Percentiles rank a stretch among this genome's conserved stretches.
phyloP scores from a whole-genome alignment of 768 basidiomycete genomes.

The Mycena vulgaris region DNA sequence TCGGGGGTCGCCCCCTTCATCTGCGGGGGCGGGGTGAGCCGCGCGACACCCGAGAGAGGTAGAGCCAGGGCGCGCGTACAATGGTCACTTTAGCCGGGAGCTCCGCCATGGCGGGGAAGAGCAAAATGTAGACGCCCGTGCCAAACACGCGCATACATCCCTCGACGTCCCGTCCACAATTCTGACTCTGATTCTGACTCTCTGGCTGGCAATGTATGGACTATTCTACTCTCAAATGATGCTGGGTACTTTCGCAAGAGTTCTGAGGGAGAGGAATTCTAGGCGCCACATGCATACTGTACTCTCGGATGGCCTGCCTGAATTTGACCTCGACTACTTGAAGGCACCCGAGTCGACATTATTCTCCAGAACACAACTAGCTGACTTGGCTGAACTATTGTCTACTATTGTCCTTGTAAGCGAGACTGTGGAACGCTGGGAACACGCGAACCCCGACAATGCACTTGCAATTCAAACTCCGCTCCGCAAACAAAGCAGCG shows the following conservation, averaged over 20 bases:
- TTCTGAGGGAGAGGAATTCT: too few relatives aligned
- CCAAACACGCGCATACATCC: constrained; percentile 1
- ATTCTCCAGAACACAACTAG: too few relatives aligned
- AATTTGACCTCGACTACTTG: too few relatives aligned
- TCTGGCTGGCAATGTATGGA: background rate
- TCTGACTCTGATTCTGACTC: background rate
- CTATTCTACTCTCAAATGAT: constrained; percentile 16
- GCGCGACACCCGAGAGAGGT: background rate
- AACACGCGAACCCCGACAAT: constrained; percentile 13
- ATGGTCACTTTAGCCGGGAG: constrained; percentile 15
- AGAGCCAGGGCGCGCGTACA: background rate
- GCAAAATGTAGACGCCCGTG: background rate
- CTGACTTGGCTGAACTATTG: too few relatives aligned
- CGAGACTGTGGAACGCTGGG: background rate
- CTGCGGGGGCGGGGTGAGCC: constrained; percentile 56
- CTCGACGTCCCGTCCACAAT: background rate
- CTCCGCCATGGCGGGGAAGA: background rate
- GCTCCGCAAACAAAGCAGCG: constrained; percentile 25
- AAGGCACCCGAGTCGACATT: too few relatives aligned
- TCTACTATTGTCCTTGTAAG: too few relatives aligned
- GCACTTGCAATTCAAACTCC: constrained; percentile 27
- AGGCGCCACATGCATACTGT: too few relatives aligned
- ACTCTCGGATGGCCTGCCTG: too few relatives aligned
- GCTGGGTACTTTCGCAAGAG: too few relatives aligned
- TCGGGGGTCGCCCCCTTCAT: constrained; percentile 88